Evolutionary conservation across 2,329 filamentous ascomycete species (phyloP).

Genomic region (Penicillium hesseltinei): DNA sequence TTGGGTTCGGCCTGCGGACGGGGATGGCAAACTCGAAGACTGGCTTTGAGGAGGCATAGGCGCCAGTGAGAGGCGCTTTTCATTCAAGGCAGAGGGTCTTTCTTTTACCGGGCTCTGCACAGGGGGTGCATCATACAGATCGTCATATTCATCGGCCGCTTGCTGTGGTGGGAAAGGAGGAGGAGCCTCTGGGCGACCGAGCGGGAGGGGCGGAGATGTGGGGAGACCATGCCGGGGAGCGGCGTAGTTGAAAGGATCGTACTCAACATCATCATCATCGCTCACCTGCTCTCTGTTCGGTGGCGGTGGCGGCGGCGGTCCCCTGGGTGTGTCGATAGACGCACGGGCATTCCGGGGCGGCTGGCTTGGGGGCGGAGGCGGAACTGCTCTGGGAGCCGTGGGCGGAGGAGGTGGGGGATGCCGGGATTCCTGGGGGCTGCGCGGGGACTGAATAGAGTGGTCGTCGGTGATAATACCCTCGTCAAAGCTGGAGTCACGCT

Average conservation of each 20-base stretch:
- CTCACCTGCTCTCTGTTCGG: slow-evolving; percentile 43
- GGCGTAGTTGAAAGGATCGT: slow-evolving; percentile 54
- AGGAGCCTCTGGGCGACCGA: slow-evolving; percentile 26
- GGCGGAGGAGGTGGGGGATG: slow-evolving; percentile 55
- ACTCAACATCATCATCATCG: slow-evolving; percentile 52
- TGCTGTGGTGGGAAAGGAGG: slow-evolving; percentile 29
- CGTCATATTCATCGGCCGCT: slow-evolving; percentile 42
- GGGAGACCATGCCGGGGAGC: slow-evolving; percentile 35
- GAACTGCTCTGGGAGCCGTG: slow-evolving; percentile 58
- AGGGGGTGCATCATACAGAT: slow-evolving; percentile 48
- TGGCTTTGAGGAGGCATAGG: slow-evolving; percentile 47
- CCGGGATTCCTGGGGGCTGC: slow-evolving; percentile 40
- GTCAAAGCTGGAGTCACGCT: slow-evolving; percentile 72
- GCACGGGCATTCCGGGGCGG: slow-evolving; percentile 49
- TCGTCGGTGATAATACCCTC: slow-evolving; percentile 60
- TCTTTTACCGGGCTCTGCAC: slow-evolving; percentile 35
- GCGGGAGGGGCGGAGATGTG: slow-evolving; percentile 19
- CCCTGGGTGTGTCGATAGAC: slow-evolving; percentile 34
- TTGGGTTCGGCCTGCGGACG: slow-evolving; percentile 44
- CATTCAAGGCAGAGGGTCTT: slow-evolving; percentile 32
- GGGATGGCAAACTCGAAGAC: slow-evolving; percentile 40
- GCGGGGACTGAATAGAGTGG: slow-evolving; percentile 49
- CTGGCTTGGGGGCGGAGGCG: slow-evolving; percentile 65
- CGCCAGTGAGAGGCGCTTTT: slow-evolving; percentile 46
- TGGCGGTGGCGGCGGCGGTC: slow-evolving; percentile 45